Conservation (phyloP, 2,329 filamentous ascomycete species). For the Capronia americana region DNA sequence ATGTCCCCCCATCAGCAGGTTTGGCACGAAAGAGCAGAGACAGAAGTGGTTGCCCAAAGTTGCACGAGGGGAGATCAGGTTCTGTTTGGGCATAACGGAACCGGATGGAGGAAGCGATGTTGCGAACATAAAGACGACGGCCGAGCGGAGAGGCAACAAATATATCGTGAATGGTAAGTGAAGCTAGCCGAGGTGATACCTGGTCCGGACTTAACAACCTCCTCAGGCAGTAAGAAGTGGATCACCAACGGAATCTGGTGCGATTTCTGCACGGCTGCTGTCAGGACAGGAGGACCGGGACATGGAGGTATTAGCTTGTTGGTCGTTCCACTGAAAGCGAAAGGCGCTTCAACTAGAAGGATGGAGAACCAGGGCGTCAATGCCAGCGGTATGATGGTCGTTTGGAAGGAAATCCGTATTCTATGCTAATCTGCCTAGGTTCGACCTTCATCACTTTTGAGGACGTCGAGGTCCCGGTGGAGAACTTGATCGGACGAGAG, state of each 20-base stretch:
- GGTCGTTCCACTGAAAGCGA: constrained; percentile 70
- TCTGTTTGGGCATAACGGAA: constrained; percentile 80
- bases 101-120: constrained; percentile 77
- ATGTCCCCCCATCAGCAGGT: constrained; percentile 72
- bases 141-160: constrained; percentile 68
- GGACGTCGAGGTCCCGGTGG: constrained; percentile 74
- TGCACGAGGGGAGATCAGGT: constrained; percentile 68
- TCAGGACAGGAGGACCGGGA: constrained; percentile 72
- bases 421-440: constrained; percentile 53
- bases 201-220: not conserved
- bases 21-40: constrained; percentile 67
- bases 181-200: not conserved
- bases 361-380: constrained; percentile 73
- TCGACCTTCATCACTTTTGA: constrained; percentile 79
- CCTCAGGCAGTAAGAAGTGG: constrained; percentile 71
- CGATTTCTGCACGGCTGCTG: constrained; percentile 72
- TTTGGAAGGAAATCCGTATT: constrained; percentile 2
- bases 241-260: constrained; percentile 77
- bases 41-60: constrained; percentile 71
- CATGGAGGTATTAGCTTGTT: constrained; percentile 72
- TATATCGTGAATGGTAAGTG: constrained; percentile 72
- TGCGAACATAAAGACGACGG: constrained; percentile 73
- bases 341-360: constrained; percentile 71
- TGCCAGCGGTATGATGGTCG: constrained; percentile 59
- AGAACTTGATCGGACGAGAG: constrained; percentile 73